phyloP scores from a whole-genome alignment of 1,284 basidiomycete species.

The Erythrobasidium hasegawianum region DNA sequence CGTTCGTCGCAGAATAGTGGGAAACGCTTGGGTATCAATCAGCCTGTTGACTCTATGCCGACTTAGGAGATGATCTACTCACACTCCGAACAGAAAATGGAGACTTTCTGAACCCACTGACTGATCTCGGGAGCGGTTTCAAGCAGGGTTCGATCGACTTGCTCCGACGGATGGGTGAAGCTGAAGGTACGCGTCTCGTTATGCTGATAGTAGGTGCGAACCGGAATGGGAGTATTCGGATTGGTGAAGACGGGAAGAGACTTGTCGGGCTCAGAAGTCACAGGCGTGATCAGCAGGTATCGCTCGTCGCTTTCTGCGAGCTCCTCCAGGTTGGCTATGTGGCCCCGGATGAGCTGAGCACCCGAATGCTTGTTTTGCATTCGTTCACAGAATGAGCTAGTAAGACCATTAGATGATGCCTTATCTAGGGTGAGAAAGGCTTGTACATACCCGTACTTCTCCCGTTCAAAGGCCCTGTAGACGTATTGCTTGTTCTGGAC shows the following conservation, averaged over 20 bases:
- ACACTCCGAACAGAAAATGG: constrained; percentile 59
- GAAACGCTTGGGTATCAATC: constrained; percentile 63
- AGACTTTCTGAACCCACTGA: constrained; percentile 82
- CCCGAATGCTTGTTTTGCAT: constrained; percentile 89
- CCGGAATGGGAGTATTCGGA: constrained; percentile 67
- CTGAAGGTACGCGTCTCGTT: constrained; percentile 57
- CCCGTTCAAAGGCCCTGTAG: constrained; percentile 86
- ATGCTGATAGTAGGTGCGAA: constrained; percentile 82
- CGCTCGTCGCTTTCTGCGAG: constrained; percentile 74
- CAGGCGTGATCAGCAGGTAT: constrained; percentile 81
- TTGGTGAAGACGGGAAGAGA: constrained; percentile 75
- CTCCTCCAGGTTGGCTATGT: constrained; percentile 73
- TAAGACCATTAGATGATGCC: not conserved
- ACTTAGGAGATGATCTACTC: too few species aligned
- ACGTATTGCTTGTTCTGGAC: constrained; percentile 82
- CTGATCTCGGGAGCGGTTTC: constrained; percentile 31
- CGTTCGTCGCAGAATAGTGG: constrained; percentile 83
- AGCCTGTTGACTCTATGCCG: too few species aligned
- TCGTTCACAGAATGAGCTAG: constrained; percentile 68
- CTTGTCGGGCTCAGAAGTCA: constrained; percentile 79
- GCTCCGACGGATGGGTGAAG: constrained; percentile 66
- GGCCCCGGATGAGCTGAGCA: constrained; percentile 71
- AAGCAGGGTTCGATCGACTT: constrained; percentile 55
- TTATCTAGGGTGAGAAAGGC: too few species aligned
- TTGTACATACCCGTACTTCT: constrained; percentile 69